phyloP scores from a whole-genome alignment of 2,329 filamentous ascomycete species.

The Talaromyces sp. region DNA sequence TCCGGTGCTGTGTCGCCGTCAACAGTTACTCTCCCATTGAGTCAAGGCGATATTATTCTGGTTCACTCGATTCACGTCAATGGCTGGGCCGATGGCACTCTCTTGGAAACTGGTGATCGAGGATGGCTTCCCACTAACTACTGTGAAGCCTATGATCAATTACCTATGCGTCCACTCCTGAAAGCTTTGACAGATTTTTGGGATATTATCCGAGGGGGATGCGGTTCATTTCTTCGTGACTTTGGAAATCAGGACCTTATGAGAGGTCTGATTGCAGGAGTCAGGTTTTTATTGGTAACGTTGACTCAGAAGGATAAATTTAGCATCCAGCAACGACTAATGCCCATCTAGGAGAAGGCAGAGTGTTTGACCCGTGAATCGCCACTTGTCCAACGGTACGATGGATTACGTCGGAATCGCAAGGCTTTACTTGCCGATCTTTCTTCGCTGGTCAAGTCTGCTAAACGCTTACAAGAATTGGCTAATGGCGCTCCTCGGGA shows the following conservation, averaged over 20 bases:
- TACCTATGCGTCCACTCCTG: constrained; percentile 76
- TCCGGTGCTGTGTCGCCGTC: constrained; percentile 70
- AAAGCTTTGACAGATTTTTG: constrained; percentile 86
- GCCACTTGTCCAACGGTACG: constrained; percentile 65
- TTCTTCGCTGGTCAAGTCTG: constrained; percentile 80
- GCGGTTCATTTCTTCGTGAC: constrained; percentile 67
- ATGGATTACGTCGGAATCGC: constrained; percentile 70
- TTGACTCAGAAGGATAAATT: not conserved
- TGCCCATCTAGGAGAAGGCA: constrained; percentile 65
- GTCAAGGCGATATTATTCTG: constrained; percentile 85
- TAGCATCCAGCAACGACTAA: constrained; percentile 3
- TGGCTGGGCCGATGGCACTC: constrained; percentile 94
- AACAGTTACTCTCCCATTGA: constrained; percentile 81
- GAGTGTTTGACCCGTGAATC: constrained; percentile 83
- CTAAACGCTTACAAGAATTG: constrained; percentile 75
- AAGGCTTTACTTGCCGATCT: constrained; percentile 87
- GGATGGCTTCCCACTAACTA: constrained; percentile 99
- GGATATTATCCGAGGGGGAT: constrained; percentile 78
- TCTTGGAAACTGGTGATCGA: constrained; percentile 75
- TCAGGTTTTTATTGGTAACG: constrained; percentile 75
- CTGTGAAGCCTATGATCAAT: constrained; percentile 88
- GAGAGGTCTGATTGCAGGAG: constrained; percentile 87
- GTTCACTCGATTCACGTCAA: constrained; percentile 97
- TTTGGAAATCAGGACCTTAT: constrained; percentile 93
- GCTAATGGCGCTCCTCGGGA: constrained; percentile 47